These are phyloP conservation scores for Cladophialophora bantiana DNA, from an alignment of 2,329 filamentous ascomycete genomes.

Conservation along the genomic window DNA sequence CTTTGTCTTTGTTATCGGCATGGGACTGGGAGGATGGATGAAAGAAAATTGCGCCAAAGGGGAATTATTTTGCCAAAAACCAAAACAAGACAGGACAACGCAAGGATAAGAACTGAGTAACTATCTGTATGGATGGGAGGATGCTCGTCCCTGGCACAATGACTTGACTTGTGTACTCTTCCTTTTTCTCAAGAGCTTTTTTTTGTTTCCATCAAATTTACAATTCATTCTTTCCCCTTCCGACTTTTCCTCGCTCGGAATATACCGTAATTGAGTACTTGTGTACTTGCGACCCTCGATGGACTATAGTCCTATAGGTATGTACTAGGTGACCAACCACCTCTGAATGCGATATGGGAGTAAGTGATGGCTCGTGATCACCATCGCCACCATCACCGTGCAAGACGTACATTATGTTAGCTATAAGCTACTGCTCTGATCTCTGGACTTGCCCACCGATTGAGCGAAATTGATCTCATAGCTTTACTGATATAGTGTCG, in stretches of 20 bases:
- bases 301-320: no score
- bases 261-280: no score
- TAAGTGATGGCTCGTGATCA: no score
- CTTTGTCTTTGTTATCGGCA: neutral
- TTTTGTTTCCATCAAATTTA: no score
- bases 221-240: neutral
- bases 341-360: no score
- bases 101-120: neutral
- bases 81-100: neutral
- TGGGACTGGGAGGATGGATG: neutral
- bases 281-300: no score
- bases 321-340: no score
- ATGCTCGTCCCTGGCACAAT: constrained; percentile 1
- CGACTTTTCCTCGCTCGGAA: neutral
- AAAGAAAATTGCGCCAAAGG: neutral
- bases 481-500: neutral
- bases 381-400: no score
- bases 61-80: neutral
- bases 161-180: neutral
- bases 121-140: neutral
- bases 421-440: no score
- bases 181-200: neutral
- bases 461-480: neutral
- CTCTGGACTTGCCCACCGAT: neutral
- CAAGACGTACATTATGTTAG: no score